Conservation (phyloP, 306 rosid species). For the Corylus heterophylla region DNA sequence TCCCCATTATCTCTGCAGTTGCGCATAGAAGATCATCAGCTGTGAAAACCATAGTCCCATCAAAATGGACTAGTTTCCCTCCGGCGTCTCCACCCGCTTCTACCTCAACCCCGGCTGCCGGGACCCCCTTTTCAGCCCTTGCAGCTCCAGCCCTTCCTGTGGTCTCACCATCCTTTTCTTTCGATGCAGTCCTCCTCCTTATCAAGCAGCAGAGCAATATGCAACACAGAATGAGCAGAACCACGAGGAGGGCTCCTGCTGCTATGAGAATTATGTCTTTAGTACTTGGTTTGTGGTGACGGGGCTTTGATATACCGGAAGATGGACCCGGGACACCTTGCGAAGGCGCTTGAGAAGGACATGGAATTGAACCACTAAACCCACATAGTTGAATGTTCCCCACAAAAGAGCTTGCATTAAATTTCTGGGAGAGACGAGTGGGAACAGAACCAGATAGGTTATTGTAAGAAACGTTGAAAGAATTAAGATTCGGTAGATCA, state of each 20-base stretch:
- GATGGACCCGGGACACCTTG: slow-evolving; percentile 39
- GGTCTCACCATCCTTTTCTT: slow-evolving; percentile 42
- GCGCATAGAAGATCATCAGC: slow-evolving; percentile 95
- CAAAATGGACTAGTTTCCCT: slow-evolving; percentile 86
- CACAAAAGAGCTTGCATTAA: slow-evolving; percentile 68
- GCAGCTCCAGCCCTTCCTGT: slow-evolving; percentile 34
- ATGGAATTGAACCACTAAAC: slow-evolving; percentile 51
- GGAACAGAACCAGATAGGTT: slow-evolving; percentile 85
- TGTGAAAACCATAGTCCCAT: slow-evolving; percentile 72
- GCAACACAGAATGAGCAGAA: slow-evolving; percentile 57
- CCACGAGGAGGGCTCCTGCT: slow-evolving; percentile 64
- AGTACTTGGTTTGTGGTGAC: slow-evolving; percentile 58
- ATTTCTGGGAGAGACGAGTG: slow-evolving; percentile 46
- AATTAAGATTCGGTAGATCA: slow-evolving; percentile 42
- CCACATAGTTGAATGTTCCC: slow-evolving; percentile 83
- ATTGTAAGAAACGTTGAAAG: slow-evolving; percentile 75
- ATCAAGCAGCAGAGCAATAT: slow-evolving; percentile 62
- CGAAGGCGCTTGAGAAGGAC: slow-evolving; percentile 66
- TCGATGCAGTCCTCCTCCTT: slow-evolving; percentile 53
- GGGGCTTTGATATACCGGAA: slow-evolving; percentile 29
- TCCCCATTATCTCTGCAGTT: slow-evolving; percentile 95
- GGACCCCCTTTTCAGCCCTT: slow-evolving; percentile 59
- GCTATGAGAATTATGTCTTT: slow-evolving; percentile 81
- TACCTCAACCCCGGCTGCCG: slow-evolving; percentile 48
- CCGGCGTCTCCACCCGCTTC: slow-evolving; percentile 69